Evolutionary conservation across 805 yeast species (phyloP), one percentile per base, ranked within the genome.

Genomic region (Debaryomyces prosopidis): DNA sequence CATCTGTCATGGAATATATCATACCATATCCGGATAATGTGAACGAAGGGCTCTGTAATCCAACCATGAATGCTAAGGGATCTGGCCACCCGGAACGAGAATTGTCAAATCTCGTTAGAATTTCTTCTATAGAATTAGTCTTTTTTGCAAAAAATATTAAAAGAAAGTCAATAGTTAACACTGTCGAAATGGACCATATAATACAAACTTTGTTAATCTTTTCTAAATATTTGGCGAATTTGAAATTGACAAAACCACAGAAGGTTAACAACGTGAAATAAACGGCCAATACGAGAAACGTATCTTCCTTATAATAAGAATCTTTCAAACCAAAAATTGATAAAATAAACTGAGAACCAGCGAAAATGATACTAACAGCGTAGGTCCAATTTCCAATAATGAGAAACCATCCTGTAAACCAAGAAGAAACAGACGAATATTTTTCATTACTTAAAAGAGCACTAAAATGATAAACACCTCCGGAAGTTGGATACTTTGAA

Each of bases 11-110:
- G 5, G 92, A 83, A 15, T 89, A 87, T 20, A 88, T 71, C 79
- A 87, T 82, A 20, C 92, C 92, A 62, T 85, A 88, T 0, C 94
- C 96, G 48, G 87, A 88, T 58, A 87, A 71, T 17, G 92, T 87
- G 64, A 86, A 85, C 27, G 87, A 82, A 1, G 90, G 82, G 50
- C 87, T 85, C 63, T 85, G 90, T 46, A 88, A 77, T 0, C 94
- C 94, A 36, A 88, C 80, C 42, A 88, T 66, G 50, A 87, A 87
- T 1, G 94, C 89, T 48, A 87, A 55, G 1, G 80, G 75, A 40
- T 73, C 77, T 14, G 88, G 85, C 85, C 90, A 87, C 3, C 94
- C 95, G 4, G 90, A 83, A 41, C 89, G 63, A 7, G 83, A 68
- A 42, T 84, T 85, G 62, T 87, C 89, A 58, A 86, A 86, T 52